Conservation (phyloP, 352 stramenopile species). For the Phytophthora pistaciae region DNA sequence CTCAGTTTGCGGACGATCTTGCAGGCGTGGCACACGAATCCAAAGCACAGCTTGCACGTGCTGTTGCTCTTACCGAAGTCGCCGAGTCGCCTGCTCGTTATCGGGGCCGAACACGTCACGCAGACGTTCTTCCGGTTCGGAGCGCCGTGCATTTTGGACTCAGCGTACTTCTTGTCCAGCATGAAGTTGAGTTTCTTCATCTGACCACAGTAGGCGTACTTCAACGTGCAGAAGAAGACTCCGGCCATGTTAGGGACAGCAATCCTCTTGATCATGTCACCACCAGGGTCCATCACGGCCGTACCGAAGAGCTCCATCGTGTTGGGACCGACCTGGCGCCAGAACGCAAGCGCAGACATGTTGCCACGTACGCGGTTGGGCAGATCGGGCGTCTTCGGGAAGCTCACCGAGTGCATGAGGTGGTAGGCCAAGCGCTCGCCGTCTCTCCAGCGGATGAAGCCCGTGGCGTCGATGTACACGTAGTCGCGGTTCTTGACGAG, state of each 20-base stretch:
- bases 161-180: conserved; percentile 41
- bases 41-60: conserved; percentile 50
- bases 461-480: conserved; percentile 45
- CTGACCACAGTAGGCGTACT: conserved; percentile 43
- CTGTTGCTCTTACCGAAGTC: conserved; percentile 34
- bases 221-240: conserved; percentile 34
- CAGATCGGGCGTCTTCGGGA: conserved; percentile 40
- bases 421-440: conserved; percentile 46
- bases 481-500: conserved; percentile 47
- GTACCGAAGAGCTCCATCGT: conserved; percentile 56
- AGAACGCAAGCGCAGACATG: conserved; percentile 55
- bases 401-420: conserved; percentile 44
- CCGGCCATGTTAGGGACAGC: conserved; percentile 35
- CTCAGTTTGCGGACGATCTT: conserved; percentile 41
- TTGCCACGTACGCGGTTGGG: conserved; percentile 58
- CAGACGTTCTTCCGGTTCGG: conserved; percentile 30
- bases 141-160: conserved; percentile 32
- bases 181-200: conserved; percentile 54
- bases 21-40: conserved; percentile 46
- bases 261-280: conserved; percentile 42
- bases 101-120: conserved; percentile 38
- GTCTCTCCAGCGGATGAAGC: conserved; percentile 24
- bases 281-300: conserved; percentile 39
- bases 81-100: conserved; percentile 19
- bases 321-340: conserved; percentile 49